Percentiles rank a stretch among this genome's conserved stretches.
Conservation (phyloP, 1,139 yeast genomes). For the Maudiozyma humilis region DNA sequence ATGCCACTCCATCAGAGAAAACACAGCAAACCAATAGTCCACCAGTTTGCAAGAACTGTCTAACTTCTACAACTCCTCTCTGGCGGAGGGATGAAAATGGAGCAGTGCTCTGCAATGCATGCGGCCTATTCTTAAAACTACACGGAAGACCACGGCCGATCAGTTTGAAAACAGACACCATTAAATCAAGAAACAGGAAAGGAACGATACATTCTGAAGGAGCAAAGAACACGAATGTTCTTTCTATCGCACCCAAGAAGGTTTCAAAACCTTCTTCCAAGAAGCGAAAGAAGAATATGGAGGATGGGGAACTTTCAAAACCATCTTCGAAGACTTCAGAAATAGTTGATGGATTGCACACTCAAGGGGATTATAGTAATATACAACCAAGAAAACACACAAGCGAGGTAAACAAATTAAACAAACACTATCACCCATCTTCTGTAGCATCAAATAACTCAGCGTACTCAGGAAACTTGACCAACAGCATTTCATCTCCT, state of each 20-base stretch:
- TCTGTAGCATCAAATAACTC: too few species aligned
- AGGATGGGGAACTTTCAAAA: too few species aligned
- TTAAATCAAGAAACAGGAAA: conserved; percentile 76
- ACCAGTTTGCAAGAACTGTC: conserved; percentile 83
- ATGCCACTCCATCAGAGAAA: neutral
- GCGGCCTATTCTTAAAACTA: conserved; percentile 82
- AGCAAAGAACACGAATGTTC: neutral
- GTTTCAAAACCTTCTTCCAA: neutral
- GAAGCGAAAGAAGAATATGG: too few species aligned
- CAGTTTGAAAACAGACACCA: conserved; percentile 82
- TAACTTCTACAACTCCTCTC: conserved; percentile 85
- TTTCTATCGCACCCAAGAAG: neutral
- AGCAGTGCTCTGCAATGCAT: conserved; percentile 88
- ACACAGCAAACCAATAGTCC: neutral
- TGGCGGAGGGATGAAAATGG: conserved; percentile 96
- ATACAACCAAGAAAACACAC: too few species aligned
- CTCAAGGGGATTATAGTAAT: too few species aligned
- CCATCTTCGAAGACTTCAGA: too few species aligned
- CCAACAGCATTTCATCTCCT: neutral
- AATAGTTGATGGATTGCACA: too few species aligned
- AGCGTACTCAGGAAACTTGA: neutral
- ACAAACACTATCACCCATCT: too few species aligned
- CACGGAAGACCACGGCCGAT: conserved; percentile 93
- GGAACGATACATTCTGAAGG: conserved; percentile 7
- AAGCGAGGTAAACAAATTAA: too few species aligned